Percentiles rank a stretch among this genome's conserved stretches.
Evolutionary conservation across 1,284 basidiomycete species (phyloP).

Genomic region (Laetiporus sulphureus): DNA sequence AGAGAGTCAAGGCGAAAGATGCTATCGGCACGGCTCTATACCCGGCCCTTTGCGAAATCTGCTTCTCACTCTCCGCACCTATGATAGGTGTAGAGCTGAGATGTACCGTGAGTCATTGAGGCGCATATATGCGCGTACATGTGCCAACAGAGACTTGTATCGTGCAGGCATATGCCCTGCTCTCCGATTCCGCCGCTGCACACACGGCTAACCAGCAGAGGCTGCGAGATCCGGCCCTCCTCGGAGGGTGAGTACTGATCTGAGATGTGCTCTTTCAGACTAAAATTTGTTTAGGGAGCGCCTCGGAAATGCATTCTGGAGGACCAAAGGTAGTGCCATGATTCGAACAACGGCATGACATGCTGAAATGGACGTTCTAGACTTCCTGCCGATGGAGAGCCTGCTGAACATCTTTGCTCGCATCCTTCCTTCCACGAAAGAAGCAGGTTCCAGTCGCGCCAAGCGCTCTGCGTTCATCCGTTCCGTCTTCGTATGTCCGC

Average conservation of each 20-base stretch:
- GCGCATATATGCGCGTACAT: conserved; percentile 8
- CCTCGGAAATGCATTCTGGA: conserved; percentile 25
- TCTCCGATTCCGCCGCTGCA: conserved; percentile 23
- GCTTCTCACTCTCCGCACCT: conserved; percentile 24
- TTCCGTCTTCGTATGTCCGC: conserved; percentile 35
- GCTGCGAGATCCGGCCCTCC: conserved; percentile 18
- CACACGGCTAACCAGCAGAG: conserved; percentile 24
- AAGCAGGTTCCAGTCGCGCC: conserved; percentile 26
- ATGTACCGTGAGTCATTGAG: conserved; percentile 20
- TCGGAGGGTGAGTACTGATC: conserved; percentile 21
- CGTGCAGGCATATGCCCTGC: conserved; percentile 25
- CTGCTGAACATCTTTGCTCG: conserved; percentile 51
- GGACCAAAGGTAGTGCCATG: conserved; percentile 23
- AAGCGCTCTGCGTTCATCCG: conserved; percentile 41
- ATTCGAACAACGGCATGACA: background rate
- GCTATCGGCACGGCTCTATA: conserved; percentile 23
- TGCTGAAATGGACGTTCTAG: conserved; percentile 24
- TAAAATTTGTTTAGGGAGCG: conserved; percentile 14
- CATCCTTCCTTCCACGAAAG: conserved; percentile 40
- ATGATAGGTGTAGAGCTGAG: conserved; percentile 23
- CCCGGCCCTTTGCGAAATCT: conserved; percentile 22
- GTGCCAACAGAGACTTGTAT: background rate
- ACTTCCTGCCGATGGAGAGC: conserved; percentile 49
- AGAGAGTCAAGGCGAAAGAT: conserved; percentile 18
- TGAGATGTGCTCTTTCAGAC: background rate